Conservation (phyloP, 2,329 filamentous ascomycete species). For the Monilinia fructigena region DNA sequence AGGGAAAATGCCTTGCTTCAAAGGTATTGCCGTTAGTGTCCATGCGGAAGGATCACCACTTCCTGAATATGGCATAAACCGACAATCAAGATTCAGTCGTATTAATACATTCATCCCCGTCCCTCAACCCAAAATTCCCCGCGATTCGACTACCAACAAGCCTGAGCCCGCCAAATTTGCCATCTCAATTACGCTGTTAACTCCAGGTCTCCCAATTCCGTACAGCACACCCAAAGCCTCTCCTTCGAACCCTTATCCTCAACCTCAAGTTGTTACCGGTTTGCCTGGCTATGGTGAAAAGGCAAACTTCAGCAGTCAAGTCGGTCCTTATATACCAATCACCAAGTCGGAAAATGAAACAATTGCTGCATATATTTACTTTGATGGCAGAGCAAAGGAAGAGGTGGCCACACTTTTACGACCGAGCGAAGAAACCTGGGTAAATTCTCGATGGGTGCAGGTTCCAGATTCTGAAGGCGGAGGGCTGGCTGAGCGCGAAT, state of each 20-base stretch:
- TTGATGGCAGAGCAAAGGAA: slow-evolving; percentile 91
- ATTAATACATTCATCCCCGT: slow-evolving; percentile 98
- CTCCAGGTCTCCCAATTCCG: slow-evolving; percentile 81
- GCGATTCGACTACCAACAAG: slow-evolving; percentile 63
- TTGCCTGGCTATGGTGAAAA: slow-evolving; percentile 57
- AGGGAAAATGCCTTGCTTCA: slow-evolving; percentile 83
- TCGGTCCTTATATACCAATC: slow-evolving; percentile 86
- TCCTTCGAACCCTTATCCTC: slow-evolving; percentile 72
- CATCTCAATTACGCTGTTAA: slow-evolving; percentile 95
- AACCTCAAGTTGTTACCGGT: slow-evolving; percentile 76
- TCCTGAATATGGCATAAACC: slow-evolving; percentile 90
- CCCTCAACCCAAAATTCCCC: slow-evolving; percentile 75
- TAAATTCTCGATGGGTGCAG: slow-evolving; percentile 97
- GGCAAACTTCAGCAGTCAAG: slow-evolving; percentile 53
- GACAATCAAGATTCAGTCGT: slow-evolving; percentile 83
- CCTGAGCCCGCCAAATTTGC: slow-evolving; percentile 94
- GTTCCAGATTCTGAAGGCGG: slow-evolving; percentile 88
- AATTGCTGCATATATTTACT: slow-evolving; percentile 98
- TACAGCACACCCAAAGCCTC: slow-evolving; percentile 87
- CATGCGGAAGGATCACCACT: slow-evolving; percentile 79
- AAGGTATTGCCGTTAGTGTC: slow-evolving; percentile 97
- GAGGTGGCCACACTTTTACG: slow-evolving; percentile 92
- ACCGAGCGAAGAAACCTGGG: slow-evolving; percentile 96
- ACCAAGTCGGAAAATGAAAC: slow-evolving; percentile 94
- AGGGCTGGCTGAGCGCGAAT: slow-evolving; percentile 92